phyloP scores from a whole-genome alignment of 2,329 filamentous ascomycete species.

The Parastagonospora nodorum region DNA sequence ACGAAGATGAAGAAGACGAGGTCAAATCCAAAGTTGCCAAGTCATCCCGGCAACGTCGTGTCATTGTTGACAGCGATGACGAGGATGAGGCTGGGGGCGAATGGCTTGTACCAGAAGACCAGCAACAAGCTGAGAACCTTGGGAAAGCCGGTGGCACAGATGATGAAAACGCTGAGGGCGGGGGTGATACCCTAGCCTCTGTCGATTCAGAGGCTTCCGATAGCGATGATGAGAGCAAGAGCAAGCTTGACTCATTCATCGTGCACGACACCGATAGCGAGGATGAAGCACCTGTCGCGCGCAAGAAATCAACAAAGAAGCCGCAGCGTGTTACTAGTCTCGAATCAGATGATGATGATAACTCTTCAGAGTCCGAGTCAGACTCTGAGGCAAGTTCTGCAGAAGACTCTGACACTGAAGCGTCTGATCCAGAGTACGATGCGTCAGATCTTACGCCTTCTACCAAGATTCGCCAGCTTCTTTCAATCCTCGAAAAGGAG shows the following conservation, averaged over 20 bases:
- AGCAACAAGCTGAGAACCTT: slow-evolving; percentile 65
- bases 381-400: slow-evolving; percentile 49
- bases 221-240: slow-evolving; percentile 56
- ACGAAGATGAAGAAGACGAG: slow-evolving; percentile 37
- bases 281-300: slow-evolving; percentile 43
- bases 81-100: slow-evolving; percentile 72
- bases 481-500: slow-evolving; percentile 80
- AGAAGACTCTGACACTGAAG: slow-evolving; percentile 47
- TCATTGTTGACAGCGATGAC: slow-evolving; percentile 70
- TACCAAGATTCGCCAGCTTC: slow-evolving; percentile 87
- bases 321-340: slow-evolving; percentile 61
- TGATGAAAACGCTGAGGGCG: slow-evolving; percentile 86
- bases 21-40: slow-evolving; percentile 22
- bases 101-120: slow-evolving; percentile 76
- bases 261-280: slow-evolving; percentile 45
- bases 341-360: slow-evolving; percentile 38
- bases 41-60: slow-evolving; percentile 36
- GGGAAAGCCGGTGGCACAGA: slow-evolving; percentile 83
- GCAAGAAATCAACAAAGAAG: slow-evolving; percentile 34
- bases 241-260: slow-evolving; percentile 41
- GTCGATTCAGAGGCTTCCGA: slow-evolving; percentile 72
- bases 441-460: slow-evolving; percentile 66
- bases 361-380: slow-evolving; percentile 45
- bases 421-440: slow-evolving; percentile 48
- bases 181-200: slow-evolving; percentile 76